A percentile compares a stretch with the other conserved stretches of the same genome.
Evolutionary conservation across 371 early-diverging fungal species (phyloP).

Genomic region (Mucor lusitanicus): DNA sequence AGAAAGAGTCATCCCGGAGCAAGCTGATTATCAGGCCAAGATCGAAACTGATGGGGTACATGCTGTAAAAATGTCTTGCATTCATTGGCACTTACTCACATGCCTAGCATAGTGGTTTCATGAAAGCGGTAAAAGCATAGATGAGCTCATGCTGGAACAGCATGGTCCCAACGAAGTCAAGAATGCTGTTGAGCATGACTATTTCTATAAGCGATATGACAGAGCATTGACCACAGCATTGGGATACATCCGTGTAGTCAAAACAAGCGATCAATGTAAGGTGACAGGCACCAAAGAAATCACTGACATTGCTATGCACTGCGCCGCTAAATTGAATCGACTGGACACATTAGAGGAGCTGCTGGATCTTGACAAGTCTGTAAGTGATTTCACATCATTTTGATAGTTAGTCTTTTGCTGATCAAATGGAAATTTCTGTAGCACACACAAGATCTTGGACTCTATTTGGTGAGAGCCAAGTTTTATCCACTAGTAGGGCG

Average conservation of each 20-base stretch:
- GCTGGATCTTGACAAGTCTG: conserved; percentile 31
- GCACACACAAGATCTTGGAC: conserved; percentile 38
- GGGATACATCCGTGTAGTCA: conserved; percentile 32
- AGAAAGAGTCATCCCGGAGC: conserved; percentile 15
- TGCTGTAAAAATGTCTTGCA: background rate
- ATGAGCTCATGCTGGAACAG: conserved; percentile 37
- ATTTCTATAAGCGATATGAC: conserved; percentile 41
- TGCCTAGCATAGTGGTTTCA: conserved; percentile 43
- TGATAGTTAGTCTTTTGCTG: background rate
- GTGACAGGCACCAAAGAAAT: conserved; percentile 41
- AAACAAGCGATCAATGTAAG: conserved; percentile 32
- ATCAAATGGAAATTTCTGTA: conserved; percentile 1
- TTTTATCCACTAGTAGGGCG: conserved; percentile 39
- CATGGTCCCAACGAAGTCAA: conserved; percentile 48
- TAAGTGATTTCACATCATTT: conserved; percentile 5
- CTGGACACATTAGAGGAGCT: conserved; percentile 32
- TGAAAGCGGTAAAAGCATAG: conserved; percentile 18
- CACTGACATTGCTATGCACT: conserved; percentile 42
- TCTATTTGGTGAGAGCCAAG: conserved; percentile 29
- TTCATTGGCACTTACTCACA: background rate
- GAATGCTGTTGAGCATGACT: conserved; percentile 44
- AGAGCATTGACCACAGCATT: conserved; percentile 33
- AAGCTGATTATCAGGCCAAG: conserved; percentile 38
- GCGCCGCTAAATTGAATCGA: conserved; percentile 32
- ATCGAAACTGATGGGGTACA: conserved; percentile 48